Conservation (phyloP, 2,329 filamentous ascomycete species). For the Fusarium sp. region DNA sequence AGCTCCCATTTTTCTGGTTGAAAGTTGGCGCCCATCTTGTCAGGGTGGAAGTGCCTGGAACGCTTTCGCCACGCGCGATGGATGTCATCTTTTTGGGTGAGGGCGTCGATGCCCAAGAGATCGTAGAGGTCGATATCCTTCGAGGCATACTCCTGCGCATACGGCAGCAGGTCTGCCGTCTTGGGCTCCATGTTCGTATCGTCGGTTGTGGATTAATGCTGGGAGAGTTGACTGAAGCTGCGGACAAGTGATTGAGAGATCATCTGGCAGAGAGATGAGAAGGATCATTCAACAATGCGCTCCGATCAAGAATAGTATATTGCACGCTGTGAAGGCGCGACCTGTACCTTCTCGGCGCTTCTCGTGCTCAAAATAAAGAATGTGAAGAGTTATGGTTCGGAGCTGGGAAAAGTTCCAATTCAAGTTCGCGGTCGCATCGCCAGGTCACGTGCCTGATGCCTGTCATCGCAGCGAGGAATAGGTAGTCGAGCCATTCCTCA, state of each 20-base stretch:
- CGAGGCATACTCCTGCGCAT: constrained; percentile 72
- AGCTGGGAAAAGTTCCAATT: constrained; percentile 5
- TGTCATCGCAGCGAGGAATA: no score
- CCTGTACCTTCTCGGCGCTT: no score
- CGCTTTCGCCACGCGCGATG: constrained; percentile 88
- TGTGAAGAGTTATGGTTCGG: neutral
- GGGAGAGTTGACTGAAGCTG: neutral
- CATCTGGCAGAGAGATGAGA: neutral
- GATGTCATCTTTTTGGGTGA: constrained; percentile 79
- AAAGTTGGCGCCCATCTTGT: constrained; percentile 84
- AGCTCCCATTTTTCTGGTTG: constrained; percentile 88
- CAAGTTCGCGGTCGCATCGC: constrained; percentile 29
- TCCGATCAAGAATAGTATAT: constrained; percentile 7
- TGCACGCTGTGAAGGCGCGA: neutral
- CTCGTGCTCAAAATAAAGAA: neutral
- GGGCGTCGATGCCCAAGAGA: constrained; percentile 77
- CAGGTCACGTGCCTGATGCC: constrained; percentile 35
- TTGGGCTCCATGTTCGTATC: constrained; percentile 47
- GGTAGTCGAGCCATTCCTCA: neutral
- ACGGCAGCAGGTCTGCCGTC: constrained; percentile 65
- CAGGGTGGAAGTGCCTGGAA: constrained; percentile 92
- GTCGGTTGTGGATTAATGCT: neutral
- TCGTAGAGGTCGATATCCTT: constrained; percentile 83
- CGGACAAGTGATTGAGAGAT: neutral
- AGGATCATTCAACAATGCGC: neutral